Conservation (phyloP, 805 yeast species). For the Teunomyces panamensis region DNA sequence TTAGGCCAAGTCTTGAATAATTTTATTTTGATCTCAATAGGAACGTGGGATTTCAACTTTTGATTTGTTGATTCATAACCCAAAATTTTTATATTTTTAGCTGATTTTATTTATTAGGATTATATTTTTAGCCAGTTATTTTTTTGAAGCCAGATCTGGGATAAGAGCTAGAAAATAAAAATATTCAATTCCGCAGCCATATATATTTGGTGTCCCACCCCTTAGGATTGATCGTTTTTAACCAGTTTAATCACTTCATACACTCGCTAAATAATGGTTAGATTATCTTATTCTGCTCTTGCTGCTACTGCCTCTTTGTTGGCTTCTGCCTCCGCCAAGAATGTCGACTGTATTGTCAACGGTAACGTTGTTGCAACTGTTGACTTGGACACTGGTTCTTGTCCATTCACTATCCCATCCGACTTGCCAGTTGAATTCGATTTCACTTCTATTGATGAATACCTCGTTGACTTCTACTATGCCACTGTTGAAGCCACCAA, state of each 20-base stretch:
- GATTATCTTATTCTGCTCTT: slow-evolving; percentile 13
- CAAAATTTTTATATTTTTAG: neutral
- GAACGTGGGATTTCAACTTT: neutral
- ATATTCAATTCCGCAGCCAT: neutral
- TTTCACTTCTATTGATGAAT: slow-evolving; percentile 27
- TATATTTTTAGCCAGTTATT: neutral
- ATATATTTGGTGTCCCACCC: neutral
- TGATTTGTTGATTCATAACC: neutral
- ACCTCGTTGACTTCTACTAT: slow-evolving; percentile 36
- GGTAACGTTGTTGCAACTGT: slow-evolving; percentile 34
- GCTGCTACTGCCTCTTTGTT: slow-evolving; percentile 19
- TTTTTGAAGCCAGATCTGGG: neutral
- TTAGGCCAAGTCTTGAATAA: neutral
- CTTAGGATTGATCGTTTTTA: neutral
- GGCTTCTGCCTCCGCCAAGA: slow-evolving; percentile 26
- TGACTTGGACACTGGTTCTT: slow-evolving; percentile 38
- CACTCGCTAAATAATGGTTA: slow-evolving; percentile 14
- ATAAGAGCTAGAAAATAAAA: neutral
- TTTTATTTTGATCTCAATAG: neutral
- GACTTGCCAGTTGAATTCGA: slow-evolving; percentile 24
- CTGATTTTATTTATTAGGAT: neutral
- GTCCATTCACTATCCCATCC: slow-evolving; percentile 36
- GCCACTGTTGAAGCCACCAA: slow-evolving; percentile 18
- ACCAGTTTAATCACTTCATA: neutral
- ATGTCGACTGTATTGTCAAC: slow-evolving; percentile 37